Conservation (phyloP, 1,139 yeast genomes). For the Taphrina communis region DNA sequence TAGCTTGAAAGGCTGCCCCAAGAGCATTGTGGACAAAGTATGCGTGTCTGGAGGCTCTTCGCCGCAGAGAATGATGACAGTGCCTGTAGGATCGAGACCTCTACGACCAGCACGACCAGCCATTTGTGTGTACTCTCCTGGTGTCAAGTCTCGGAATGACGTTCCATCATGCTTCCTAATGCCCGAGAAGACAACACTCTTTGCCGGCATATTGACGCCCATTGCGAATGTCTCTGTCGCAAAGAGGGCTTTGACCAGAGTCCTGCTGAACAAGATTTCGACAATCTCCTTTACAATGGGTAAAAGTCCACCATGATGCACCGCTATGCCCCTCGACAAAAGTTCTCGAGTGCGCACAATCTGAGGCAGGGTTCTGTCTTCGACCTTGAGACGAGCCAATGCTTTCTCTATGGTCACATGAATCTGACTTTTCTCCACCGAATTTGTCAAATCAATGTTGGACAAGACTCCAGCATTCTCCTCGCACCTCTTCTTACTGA, state of each 20-base stretch:
- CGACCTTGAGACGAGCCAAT: constrained; percentile 81
- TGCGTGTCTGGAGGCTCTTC: constrained; percentile 61
- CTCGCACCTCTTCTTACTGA: constrained; percentile 90
- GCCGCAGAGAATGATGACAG: constrained; percentile 89
- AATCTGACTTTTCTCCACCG: constrained; percentile 84
- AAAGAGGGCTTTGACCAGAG: constrained; percentile 84
- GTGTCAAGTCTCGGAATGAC: constrained; percentile 75
- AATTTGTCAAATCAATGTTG: constrained; percentile 73
- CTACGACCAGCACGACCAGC: constrained; percentile 99
- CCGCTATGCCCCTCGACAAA: constrained; percentile 89
- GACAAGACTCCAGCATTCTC: constrained; percentile 85
- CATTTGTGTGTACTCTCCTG: constrained; percentile 99
- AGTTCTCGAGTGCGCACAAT: constrained; percentile 79
- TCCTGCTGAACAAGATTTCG: constrained; percentile 85
- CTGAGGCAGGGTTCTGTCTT: constrained; percentile 92
- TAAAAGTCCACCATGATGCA: constrained; percentile 94
- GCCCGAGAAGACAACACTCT: constrained; percentile 90
- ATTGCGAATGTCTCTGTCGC: constrained; percentile 99
- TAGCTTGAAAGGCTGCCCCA: constrained; percentile 87
- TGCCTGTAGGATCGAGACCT: constrained; percentile 91
- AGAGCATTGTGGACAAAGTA: constrained; percentile 72
- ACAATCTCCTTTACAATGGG: constrained; percentile 96
- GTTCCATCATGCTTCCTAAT: constrained; percentile 89
- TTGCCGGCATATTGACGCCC: constrained; percentile 96
- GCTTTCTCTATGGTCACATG: constrained; percentile 93